Evolutionary conservation across 1,139 yeast genomes (phyloP), one percentile per base, ranked within the genome.

Genomic region (Pichia sp.): DNA sequence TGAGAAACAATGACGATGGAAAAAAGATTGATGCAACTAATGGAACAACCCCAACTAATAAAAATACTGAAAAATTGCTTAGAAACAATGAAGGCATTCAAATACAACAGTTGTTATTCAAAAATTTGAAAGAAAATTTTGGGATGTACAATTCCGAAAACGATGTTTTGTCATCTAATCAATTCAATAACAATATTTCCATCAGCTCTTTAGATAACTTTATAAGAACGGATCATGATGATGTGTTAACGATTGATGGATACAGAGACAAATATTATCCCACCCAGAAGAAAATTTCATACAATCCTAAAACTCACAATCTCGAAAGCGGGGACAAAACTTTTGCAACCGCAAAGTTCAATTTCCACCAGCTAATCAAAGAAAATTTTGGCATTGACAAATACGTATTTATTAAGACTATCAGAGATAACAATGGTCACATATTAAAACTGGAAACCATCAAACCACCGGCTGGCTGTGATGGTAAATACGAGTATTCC

Each of bases 401-500:
- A 8, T 55, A 68, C 41, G 59, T 62, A 8, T 69, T 68, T 47
- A 64, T 69, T 4, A 65, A 64, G 46, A 62, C 68, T 23, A 62
- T 67, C 29, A 58, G 73, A 52, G 67, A 67, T 46, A 59, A 60
- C 41, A 60, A 61, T 41, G 71, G 71, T 1, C 61, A 58, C 38
- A 50, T 68, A 10, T 52, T 68, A 33, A 69, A 68, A 45, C 50
- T 68, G 45, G 73, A 68, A 46, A 60, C 69, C 4, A 52, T 62
- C 11, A 43, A 44, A 9, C 55, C 57, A 3, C 56, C 56, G 6
- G 37, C 41, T 11, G 44, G 38, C 10, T 42, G 40, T 27, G 36
- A 41, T 27, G 52, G 52, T 31, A 27, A 47, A 4, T 46, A 35
- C 28, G 43, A 44, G 11, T 56, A 55, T 39, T 49, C 60, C 1